Base-by-base conservation (phyloP, 805 yeast species). In the Saturnispora silvae region DNA sequence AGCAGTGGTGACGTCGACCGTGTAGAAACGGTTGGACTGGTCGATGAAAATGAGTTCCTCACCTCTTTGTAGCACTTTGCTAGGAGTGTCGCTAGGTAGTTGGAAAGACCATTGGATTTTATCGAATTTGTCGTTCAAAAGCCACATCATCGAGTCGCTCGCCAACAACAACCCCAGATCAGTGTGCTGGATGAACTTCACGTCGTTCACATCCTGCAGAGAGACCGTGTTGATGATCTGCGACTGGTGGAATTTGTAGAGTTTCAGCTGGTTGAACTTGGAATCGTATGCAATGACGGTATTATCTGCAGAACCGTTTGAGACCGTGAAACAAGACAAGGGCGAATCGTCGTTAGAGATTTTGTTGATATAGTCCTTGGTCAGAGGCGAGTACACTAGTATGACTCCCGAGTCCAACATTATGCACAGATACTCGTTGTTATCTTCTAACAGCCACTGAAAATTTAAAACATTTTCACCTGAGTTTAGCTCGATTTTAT, bases 321-420 rank as follows among this genome's bases (percentile, higher is more conserved):
- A 27, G 15, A 16, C 17, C 20, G 58, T 47, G 23, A 58, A 46
- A 25, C 48, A 45, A 25, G 47, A 33, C n/a, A 57, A 52, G 14
- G 53, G 44, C 1, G 52, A 38, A 5, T 50, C 59, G 28, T 52
- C 59, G 28, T 52, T 54, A 0, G 64, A 46, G 20, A 66, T 61
- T 42, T 65, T 63, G 40, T 54, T 55, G 15, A 61, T 50, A 14
- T 61, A 47, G 18, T 57, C 64, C 40, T 62, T 64, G 18, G 59
- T 56, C 26, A 52, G 46, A 3, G 77, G 75, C 2, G 73, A 63
- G 36, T 64, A 63, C 7, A 68, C 51, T 35, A 64, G 48, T 20
- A 72, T 54, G 35, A 62, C 68, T 7, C 68, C 68, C 24, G 56
- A 48, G 8, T 48, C 43, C 11, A 52, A 40, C 13, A 54, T 42